Percentiles rank a stretch among this genome's conserved stretches.
phyloP scores from a whole-genome alignment of 768 basidiomycete genomes.

The Boletus fagicola region DNA sequence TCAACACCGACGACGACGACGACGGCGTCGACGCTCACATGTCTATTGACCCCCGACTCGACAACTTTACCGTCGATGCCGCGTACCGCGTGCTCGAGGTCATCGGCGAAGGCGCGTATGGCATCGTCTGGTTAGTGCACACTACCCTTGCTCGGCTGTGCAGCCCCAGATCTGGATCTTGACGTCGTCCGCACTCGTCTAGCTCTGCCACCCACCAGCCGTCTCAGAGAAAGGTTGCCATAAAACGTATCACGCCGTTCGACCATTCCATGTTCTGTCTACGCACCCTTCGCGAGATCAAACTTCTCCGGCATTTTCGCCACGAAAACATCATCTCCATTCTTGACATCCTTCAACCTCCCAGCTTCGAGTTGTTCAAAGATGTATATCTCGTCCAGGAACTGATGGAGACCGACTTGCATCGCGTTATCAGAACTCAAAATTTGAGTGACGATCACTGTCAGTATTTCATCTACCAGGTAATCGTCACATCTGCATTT shows the following conservation, averaged over 20 bases:
- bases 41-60: constrained; percentile 33
- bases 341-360: constrained; percentile 87
- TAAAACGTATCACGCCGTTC: constrained; percentile 94
- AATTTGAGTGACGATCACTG: constrained; percentile 92
- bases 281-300: constrained; percentile 82
- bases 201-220: constrained; percentile 77
- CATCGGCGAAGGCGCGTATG: constrained; percentile 95
- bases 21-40: constrained; percentile 15
- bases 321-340: constrained; percentile 93
- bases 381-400: constrained; percentile 81
- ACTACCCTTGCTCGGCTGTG: not conserved
- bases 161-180: not conserved
- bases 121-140: constrained; percentile 66
- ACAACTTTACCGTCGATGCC: constrained; percentile 49
- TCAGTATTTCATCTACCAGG: constrained; percentile 98
- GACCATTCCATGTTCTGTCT: constrained; percentile 94
- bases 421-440: constrained; percentile 95
- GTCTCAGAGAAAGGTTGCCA: constrained; percentile 84
- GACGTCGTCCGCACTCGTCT: not conserved
- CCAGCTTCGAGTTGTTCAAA: constrained; percentile 70
- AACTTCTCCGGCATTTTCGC: constrained; percentile 84
- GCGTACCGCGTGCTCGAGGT: constrained; percentile 76
- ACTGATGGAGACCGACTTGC: constrained; percentile 90
- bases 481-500: constrained; percentile 28
- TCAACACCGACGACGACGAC: constrained; percentile 10